A percentile compares a stretch with the other conserved stretches of the same genome.
Conservation (phyloP, 179 eudicot genomes). For the Vitellaria paradoxa region DNA sequence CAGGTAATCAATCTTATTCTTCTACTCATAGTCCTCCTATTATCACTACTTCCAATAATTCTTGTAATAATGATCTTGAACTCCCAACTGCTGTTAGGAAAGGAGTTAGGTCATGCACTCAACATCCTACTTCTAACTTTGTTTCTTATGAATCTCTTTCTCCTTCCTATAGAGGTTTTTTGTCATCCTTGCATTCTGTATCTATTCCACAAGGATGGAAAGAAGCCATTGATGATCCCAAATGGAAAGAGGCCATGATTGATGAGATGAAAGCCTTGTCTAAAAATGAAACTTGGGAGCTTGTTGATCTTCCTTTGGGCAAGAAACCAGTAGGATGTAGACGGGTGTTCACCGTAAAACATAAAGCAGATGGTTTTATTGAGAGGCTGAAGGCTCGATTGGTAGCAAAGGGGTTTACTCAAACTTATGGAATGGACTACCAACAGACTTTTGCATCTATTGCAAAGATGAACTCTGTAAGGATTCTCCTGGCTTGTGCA, state of each 20-base stretch:
- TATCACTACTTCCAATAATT: too few species aligned
- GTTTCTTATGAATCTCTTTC: neutral
- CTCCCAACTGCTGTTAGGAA: too few species aligned
- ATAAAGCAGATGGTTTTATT: neutral
- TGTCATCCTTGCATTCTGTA: neutral
- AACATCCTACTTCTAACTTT: too few species aligned
- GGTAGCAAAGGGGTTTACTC: neutral
- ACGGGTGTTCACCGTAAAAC: neutral
- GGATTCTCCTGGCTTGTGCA: too few species aligned
- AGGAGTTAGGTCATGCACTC: too few species aligned
- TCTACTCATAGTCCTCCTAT: too few species aligned
- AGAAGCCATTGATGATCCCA: neutral
- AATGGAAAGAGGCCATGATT: neutral
- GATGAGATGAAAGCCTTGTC: neutral
- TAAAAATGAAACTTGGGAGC: neutral
- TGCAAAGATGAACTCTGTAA: too few species aligned
- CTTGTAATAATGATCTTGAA: too few species aligned
- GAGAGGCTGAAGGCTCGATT: neutral
- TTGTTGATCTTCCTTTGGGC: neutral
- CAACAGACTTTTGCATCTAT: too few species aligned
- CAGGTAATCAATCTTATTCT: too few species aligned
- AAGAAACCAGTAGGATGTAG: neutral
- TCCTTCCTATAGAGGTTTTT: neutral
- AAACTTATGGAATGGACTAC: neutral
- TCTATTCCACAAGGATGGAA: neutral